Base-by-base conservation (phyloP, 805 yeast genomes). In the Candida incommunis region DNA sequence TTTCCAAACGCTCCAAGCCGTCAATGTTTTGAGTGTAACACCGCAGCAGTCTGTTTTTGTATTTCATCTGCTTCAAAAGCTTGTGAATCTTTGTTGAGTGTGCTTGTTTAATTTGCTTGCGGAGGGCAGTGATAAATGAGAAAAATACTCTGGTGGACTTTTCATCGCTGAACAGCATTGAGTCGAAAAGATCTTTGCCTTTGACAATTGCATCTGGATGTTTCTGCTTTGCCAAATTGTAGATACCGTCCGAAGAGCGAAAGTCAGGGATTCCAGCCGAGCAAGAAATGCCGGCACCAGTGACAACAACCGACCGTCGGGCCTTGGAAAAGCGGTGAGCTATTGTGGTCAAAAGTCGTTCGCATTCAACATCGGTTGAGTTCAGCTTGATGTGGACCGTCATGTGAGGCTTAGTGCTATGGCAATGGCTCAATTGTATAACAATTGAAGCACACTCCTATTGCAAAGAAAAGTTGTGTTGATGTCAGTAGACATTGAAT, bases 221-320 rank as follows among this genome's bases (percentile, higher is more conserved):
- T 50, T 74, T 74, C 18, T 64, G 60, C 56, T 81, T 84, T 25
- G 81, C 83, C 63, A 78, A 59, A 48, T 81, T 78, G 64, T 90
- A 88, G 7, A 88, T 70, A 2, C 97, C 97, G 52, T 81, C 75
- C 7, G 78, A 67, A 3, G 94, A 82, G 46, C 97, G 71, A 60
- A 88, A 88, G 59, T 90, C 97, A 2, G 98, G 98, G 41, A 90
- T 92, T 0, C 98, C 97, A 1, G 97, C 96, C 58, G 83, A 85
- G 59, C 96, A 86, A 15, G 96, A 85, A 47, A 90, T 86, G 0
- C 98, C 98, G 2, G 98, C 98, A 4, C 98, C 97, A 0, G 96
- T 87, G 45, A 88, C 67, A 3, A 83, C 70, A 20, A 82, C 69
- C n/a, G 79, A 65, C 54, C 72, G 76, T 45, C 71, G 67, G 42